A percentile compares a stretch with the other conserved stretches of the same genome.
Conservation (phyloP, 257 asterid genomes). For the Asclepias syriaca region DNA sequence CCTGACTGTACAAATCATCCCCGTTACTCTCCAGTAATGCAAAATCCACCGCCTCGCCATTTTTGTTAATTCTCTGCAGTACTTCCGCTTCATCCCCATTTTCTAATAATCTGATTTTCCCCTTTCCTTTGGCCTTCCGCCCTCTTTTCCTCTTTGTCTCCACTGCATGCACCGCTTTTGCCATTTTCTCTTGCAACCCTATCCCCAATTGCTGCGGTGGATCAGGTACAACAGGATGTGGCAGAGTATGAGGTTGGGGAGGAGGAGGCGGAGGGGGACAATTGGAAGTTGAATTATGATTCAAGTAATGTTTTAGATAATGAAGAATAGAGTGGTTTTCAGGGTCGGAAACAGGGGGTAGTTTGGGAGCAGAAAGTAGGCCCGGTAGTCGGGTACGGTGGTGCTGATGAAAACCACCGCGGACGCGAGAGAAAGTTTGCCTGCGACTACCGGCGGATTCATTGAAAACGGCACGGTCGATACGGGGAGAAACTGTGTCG, state of each 20-base stretch:
- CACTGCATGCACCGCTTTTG: conserved; percentile 25
- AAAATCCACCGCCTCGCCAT: conserved; percentile 60
- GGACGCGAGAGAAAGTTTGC: conserved; percentile 71
- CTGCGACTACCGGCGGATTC: conserved; percentile 91
- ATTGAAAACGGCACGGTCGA: conserved; percentile 75
- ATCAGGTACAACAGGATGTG: conserved; percentile 6
- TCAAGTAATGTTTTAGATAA: conserved; percentile 58
- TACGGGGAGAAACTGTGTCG: conserved; percentile 53
- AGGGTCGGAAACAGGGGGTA: conserved; percentile 51
- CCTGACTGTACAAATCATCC: conserved; percentile 56
- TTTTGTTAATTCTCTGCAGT: conserved; percentile 47
- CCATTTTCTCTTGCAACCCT: conserved; percentile 37
- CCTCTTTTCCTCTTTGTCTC: conserved; percentile 42
- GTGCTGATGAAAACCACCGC: conserved; percentile 37
- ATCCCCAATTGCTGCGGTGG: conserved; percentile 28
- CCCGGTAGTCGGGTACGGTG: conserved; percentile 62
- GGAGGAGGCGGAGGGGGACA: conserved; percentile 54
- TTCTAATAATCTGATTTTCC: conserved; percentile 31
- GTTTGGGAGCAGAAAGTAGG: conserved; percentile 37
- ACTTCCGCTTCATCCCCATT: conserved; percentile 35
- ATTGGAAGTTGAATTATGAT: conserved; percentile 38
- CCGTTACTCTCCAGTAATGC: conserved; percentile 55
- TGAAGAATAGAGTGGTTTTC: conserved; percentile 63
- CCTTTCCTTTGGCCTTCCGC: conserved; percentile 17
- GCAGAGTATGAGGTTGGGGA: conserved; percentile 31